Evolutionary conservation across 1,284 basidiomycete genomes (phyloP), one percentile per base, ranked within the genome.

Genomic region (Singerocomus inundabilis): DNA sequence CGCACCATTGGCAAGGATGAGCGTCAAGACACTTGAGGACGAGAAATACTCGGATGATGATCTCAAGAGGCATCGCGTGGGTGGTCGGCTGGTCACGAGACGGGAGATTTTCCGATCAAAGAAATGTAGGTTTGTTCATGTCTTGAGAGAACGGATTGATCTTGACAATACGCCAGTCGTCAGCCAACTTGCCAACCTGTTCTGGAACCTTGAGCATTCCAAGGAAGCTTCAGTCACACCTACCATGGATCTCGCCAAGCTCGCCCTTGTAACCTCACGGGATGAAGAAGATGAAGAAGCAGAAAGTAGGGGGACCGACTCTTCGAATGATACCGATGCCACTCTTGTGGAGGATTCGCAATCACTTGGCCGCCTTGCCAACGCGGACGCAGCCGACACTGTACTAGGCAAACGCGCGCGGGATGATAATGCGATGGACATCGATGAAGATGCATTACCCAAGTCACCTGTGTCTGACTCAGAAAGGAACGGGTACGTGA

Each of bases 221-320:
- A 78, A 84, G 33, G 70, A 73, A 1, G 67, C 82, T 6, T 79
- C 92, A 6, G 83, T 97, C 24, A 91, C 90, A 0, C 93, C 93
- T 0, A 84, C 85, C 5, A 73, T 92, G 39, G 91, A 95, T 60
- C 77, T 97, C 11, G 93, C 93, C 8, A 94, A 95, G 63, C 79
- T 97, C n/a, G 93, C 93, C 0, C 77, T 97, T 15, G 88, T 96
- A 16, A 93, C 93, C 4, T 88, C 91, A 3, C 83, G 90, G 60
- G 91, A 94, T 55, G 93, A 95, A 66, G 89, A 91, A 63, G 88
- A 91, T 53, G 89, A 91, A 51, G 86, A 88, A 55, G 75, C 71
- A n/a, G 83, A 85, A 54, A 79, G 78, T 58, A 77, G 79, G 49
- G 83, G 82, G 37, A 88, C 86, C 5, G 88, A 87, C 59, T 81